Base-by-base conservation (phyloP, 2,329 filamentous ascomycete genomes). In the Lachnellula hyalina region DNA sequence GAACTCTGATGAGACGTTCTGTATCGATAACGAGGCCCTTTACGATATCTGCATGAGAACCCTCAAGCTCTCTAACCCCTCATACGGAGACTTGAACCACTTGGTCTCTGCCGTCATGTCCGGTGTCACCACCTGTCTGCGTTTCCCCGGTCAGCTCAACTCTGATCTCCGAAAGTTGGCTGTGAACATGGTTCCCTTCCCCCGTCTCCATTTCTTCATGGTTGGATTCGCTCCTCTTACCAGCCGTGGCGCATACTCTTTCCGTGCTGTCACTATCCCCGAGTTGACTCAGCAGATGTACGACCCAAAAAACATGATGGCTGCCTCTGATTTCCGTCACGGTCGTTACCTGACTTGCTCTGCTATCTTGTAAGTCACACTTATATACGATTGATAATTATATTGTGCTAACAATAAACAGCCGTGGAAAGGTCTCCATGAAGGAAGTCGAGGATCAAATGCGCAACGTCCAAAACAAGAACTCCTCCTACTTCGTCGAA, bases 241-340 rank as follows among this genome's bases (percentile, higher is more conserved):
- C 75, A 96, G 90, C 78, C 87, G 88, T 76, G 86, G 86, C 69
- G 88, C 93, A 66, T 77, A 95, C 83, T 90, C 89, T 68, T 99
- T 97, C 93, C 94, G 94, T 73, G 93, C 94, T 66, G 89, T 97
- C 76, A 92, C 87, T 71, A 94, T 99, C 60, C 93, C 94, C 56
- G 94, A 99, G 83, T 85, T 99, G 75, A 97, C 94, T 71, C 94
- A 99, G 83, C 94, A 99, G 79, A 97, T 99, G 91, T 99, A 96
- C 83, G 94, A 99, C 82, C 93, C 94, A 72, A 99, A 97, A 91
- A 99, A 99, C 87, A 99, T 99, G 93, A 99, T 99, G 94, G 94
- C 94, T 79, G 94, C 94, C 64, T 95, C 92, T 63, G 94, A 99
- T 82, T 99, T 99, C 91, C 90, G 94, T 71, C 99, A 97, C 77